phyloP scores from a whole-genome alignment of 2,329 filamentous ascomycete genomes.

The Trichocomaceae sp. region DNA sequence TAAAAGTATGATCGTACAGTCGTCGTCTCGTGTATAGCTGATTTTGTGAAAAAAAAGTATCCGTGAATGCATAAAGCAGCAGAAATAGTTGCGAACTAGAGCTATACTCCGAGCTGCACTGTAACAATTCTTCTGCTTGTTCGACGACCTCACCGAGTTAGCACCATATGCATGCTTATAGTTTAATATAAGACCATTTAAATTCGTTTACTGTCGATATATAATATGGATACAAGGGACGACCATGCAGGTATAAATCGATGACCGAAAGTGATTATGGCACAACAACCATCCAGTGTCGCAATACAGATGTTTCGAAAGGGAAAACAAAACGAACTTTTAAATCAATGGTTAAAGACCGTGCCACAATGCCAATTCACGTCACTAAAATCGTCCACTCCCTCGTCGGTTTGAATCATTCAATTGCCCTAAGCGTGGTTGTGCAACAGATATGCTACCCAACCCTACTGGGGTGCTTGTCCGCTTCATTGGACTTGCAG shows the following conservation, averaged over 20 bases:
- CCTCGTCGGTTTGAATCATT: slow-evolving; percentile 6
- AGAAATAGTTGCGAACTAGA: neutral
- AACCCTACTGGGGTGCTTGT: slow-evolving; percentile 10
- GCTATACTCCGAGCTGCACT: neutral
- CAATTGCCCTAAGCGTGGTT: slow-evolving; percentile 8
- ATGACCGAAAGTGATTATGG: neutral
- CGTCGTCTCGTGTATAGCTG: neutral
- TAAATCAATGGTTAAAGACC: neutral
- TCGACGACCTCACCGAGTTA: neutral
- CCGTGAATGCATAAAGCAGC: neutral
- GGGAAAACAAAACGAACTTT: neutral
- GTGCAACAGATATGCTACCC: neutral
- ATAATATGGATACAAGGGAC: neutral
- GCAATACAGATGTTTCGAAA: neutral
- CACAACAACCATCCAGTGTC: neutral
- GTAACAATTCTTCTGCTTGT: neutral
- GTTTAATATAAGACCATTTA: neutral
- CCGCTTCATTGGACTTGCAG: slow-evolving; percentile 22
- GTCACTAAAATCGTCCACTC: slow-evolving; percentile 6
- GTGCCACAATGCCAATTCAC: neutral
- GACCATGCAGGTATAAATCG: neutral
- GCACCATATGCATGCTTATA: neutral
- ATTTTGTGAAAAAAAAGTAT: neutral
- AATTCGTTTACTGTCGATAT: neutral
- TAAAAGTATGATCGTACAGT: neutral